These are phyloP conservation scores for Yarrowia bubula DNA, from an alignment of 805 yeast genomes.

Conservation along the genomic window DNA sequence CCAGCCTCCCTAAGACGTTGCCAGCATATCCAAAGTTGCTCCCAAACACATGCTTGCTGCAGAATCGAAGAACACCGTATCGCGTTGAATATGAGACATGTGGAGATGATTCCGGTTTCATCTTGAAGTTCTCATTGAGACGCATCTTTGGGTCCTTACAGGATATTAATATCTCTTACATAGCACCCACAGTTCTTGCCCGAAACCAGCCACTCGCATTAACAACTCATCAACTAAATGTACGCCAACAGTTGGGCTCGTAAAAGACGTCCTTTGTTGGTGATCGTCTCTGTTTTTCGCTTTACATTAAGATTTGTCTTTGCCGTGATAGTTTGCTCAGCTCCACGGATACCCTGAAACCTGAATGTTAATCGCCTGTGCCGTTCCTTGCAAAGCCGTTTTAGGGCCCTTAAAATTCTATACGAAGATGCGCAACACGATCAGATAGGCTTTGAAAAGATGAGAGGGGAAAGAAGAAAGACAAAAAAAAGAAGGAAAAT, in stretches of 20 bases:
- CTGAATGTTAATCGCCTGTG: neutral
- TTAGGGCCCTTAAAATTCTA: neutral
- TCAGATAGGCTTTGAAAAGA: neutral
- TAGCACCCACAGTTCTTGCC: too few relatives aligned
- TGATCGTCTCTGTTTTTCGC: neutral
- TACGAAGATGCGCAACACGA: neutral
- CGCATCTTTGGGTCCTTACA: too few relatives aligned
- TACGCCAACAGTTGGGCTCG: neutral
- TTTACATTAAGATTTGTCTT: neutral
- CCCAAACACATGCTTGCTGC: too few relatives aligned
- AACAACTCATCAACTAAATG: neutral
- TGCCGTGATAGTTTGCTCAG: neutral
- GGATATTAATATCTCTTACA: too few relatives aligned
- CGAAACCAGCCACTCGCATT: neutral
- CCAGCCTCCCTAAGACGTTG: too few relatives aligned
- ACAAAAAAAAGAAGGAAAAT: neutral
- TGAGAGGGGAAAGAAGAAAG: neutral
- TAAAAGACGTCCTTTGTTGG: neutral
- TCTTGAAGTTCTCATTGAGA: too few relatives aligned
- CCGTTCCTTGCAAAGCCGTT: conserved; percentile 1
- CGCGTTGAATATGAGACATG: too few relatives aligned
- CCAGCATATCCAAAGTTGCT: too few relatives aligned
- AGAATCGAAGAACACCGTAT: too few relatives aligned
- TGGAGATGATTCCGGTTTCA: too few relatives aligned
- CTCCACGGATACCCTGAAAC: neutral